Conservation (phyloP, 257 asterid species). For the Solanum pimpinellifolium region DNA sequence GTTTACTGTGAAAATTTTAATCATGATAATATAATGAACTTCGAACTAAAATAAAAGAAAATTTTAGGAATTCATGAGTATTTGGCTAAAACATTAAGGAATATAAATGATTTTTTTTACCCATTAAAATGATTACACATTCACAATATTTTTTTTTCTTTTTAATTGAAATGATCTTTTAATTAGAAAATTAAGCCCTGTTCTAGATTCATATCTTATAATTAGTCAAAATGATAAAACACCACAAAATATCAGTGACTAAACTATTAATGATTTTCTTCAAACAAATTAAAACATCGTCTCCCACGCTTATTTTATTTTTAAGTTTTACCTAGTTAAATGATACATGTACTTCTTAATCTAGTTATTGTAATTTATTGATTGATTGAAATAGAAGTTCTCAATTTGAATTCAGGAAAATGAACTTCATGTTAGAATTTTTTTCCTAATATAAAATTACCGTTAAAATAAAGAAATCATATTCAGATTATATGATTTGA, state of each 20-base stretch:
- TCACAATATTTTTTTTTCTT: not conserved
- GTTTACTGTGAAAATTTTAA: not conserved
- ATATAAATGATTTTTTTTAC: not conserved
- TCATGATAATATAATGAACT: not conserved
- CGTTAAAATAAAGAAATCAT: no score
- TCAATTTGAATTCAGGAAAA: not conserved
- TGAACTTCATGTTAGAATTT: not conserved
- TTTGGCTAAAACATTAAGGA: not conserved
- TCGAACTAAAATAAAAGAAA: no score
- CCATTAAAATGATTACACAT: not conserved
- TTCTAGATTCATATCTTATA: not conserved
- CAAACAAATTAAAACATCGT: not conserved
- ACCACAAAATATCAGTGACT: not conserved
- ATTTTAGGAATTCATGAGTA: not conserved
- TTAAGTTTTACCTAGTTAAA: not conserved
- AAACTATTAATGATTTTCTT: not conserved
- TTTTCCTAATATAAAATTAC: no score
- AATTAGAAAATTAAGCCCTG: not conserved
- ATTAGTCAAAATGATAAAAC: not conserved
- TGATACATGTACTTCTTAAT: not conserved
- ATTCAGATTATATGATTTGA: fast-evolving
- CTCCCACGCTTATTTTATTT: no score
- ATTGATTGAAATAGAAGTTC: not conserved
- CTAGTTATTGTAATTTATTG: not conserved
- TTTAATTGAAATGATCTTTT: not conserved